Evolutionary conservation across 2,329 filamentous ascomycete species (phyloP).

Genomic region (Thelonectria blattea): DNA sequence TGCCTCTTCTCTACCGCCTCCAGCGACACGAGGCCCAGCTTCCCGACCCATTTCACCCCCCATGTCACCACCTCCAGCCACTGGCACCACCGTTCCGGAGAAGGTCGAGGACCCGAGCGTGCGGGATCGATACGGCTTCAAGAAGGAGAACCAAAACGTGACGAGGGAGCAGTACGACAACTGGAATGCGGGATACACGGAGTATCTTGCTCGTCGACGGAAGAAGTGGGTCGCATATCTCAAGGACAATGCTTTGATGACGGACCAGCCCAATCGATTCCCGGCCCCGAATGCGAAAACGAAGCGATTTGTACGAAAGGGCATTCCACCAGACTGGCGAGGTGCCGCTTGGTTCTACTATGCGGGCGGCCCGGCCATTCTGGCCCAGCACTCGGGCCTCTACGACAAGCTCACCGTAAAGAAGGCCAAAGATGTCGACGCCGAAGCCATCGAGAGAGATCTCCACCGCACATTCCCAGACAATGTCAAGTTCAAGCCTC

Average conservation of each 20-base stretch:
- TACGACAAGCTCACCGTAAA: conserved; percentile 74
- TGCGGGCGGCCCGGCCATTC: conserved; percentile 80
- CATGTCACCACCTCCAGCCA: conserved; percentile 29
- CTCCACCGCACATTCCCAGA: conserved; percentile 94
- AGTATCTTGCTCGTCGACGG: conserved; percentile 74
- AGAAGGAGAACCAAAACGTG: conserved; percentile 83
- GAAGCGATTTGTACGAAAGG: conserved; percentile 90
- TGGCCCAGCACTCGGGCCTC: conserved; percentile 76
- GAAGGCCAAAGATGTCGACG: conserved; percentile 72
- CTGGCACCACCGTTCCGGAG: conserved; percentile 33
- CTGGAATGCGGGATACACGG: conserved; percentile 78
- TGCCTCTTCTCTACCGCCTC: neutral
- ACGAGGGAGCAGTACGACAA: conserved; percentile 77
- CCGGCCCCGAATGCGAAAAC: conserved; percentile 82
- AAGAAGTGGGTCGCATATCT: conserved; percentile 85
- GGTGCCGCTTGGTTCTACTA: conserved; percentile 99
- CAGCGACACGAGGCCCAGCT: neutral
- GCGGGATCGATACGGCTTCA: conserved; percentile 90
- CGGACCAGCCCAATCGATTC: conserved; percentile 75
- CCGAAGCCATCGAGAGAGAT: conserved; percentile 92
- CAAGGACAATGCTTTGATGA: conserved; percentile 76
- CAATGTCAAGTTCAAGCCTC: conserved; percentile 86
- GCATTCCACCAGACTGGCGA: conserved; percentile 90
- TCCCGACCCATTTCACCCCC: conserved; percentile 18
- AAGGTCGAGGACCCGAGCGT: conserved; percentile 55